These are phyloP conservation scores for Gonium pectorale DNA, from an alignment of 139 green algal species.

Conservation along the genomic window DNA sequence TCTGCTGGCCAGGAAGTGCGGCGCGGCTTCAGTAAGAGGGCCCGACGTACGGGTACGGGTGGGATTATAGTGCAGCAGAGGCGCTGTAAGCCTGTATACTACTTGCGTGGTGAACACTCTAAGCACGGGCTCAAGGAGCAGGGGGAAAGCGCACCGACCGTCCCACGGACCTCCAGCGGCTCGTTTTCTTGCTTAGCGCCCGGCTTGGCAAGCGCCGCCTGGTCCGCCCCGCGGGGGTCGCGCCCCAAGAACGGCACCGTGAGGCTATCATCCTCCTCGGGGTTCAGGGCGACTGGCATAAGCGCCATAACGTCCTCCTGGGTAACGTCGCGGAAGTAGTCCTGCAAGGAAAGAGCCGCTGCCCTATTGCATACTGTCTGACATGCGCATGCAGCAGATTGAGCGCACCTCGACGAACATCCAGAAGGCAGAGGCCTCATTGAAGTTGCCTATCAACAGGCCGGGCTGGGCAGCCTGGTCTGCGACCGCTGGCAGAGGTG, in stretches of 20 bases:
- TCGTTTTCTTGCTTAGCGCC: background rate
- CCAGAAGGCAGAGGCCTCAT: slow-evolving; percentile 72
- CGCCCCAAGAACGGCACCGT: slow-evolving; percentile 64
- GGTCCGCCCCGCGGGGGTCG: background rate
- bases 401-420: slow-evolving; percentile 75
- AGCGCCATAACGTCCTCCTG: slow-evolving; percentile 77
- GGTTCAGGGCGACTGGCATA: slow-evolving; percentile 53
- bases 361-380: too few relatives aligned
- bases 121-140: too few relatives aligned
- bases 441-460: slow-evolving; percentile 57
- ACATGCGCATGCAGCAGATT: too few relatives aligned
- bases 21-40: too few relatives aligned
- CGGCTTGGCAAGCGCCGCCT: background rate
- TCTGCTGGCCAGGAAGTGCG: background rate
- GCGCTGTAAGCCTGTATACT: too few relatives aligned
- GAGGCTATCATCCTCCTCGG: slow-evolving; percentile 67
- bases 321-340: slow-evolving; percentile 83
- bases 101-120: too few relatives aligned
- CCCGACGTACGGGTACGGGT: too few relatives aligned
- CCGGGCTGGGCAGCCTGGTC: slow-evolving; percentile 51
- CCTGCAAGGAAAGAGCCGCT: slow-evolving; percentile 62
- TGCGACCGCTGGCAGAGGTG: slow-evolving; percentile 48
- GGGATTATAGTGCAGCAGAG: too few relatives aligned
- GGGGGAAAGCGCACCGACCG: too few relatives aligned
- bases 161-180: slow-evolving; percentile 6